Conservation (phyloP, 176 grass and related monocot species). For the Avena sativa region DNA sequence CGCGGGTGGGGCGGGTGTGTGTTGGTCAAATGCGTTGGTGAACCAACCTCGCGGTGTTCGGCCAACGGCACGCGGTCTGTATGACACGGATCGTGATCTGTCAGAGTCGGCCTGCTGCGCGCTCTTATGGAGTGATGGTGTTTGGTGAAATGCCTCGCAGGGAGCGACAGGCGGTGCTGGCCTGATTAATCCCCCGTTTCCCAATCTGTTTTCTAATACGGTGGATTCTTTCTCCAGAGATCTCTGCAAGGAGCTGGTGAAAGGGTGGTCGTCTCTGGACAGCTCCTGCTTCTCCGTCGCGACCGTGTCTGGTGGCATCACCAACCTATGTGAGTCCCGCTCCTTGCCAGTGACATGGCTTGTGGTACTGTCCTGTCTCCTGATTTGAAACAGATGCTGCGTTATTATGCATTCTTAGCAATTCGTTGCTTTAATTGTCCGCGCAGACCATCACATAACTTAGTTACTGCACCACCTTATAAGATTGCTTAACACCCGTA, state of each 20-base stretch:
- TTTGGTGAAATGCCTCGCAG: constrained; percentile 36
- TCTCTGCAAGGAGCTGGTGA: constrained; percentile 76
- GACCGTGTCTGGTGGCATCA: constrained; percentile 92
- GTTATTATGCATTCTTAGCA: background rate
- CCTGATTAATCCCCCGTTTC: background rate
- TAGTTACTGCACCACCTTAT: background rate
- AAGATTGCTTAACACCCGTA: background rate
- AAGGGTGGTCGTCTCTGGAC: constrained; percentile 62
- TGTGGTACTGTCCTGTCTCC: background rate
- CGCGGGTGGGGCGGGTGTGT: background rate
- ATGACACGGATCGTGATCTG: background rate
- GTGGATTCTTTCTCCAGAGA: constrained; percentile 52
- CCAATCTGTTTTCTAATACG: constrained; percentile 6
- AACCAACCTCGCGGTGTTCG: background rate
- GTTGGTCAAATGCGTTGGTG: background rate
- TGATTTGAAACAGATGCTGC: background rate
- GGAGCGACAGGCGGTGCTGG: background rate
- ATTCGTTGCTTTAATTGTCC: constrained; percentile 10
- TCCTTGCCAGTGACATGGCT: constrained; percentile 12
- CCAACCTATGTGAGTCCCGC: constrained; percentile 78
- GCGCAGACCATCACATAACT: background rate
- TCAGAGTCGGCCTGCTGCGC: background rate
- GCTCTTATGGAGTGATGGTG: constrained; percentile 1
- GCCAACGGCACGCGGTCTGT: background rate
- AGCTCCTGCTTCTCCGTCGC: constrained; percentile 75